Conservation (phyloP, 805 yeast genomes). For the Wickerhamiella brachini region DNA sequence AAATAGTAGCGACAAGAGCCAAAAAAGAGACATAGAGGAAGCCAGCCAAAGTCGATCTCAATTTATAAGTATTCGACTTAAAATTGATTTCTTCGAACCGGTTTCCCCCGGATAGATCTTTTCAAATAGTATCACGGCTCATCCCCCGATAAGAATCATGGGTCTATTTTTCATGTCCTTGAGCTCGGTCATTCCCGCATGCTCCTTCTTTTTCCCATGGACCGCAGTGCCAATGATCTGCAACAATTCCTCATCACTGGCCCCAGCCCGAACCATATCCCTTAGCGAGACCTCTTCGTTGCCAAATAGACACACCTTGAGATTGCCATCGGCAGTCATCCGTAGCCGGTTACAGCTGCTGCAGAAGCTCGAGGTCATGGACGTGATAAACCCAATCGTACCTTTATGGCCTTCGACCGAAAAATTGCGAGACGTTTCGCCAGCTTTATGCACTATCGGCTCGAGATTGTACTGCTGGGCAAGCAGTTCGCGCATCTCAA, state of each 20-base stretch:
- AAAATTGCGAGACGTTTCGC: conserved; percentile 40
- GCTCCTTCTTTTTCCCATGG: conserved; percentile 34
- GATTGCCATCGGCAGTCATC: conserved; percentile 39
- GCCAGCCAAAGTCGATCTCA: too few species aligned
- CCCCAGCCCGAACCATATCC: conserved; percentile 30
- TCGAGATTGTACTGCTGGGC: conserved; percentile 22
- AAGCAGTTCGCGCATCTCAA: conserved; percentile 30
- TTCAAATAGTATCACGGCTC: conserved; percentile 10
- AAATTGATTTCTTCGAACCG: too few species aligned
- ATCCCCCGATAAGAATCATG: conserved; percentile 46
- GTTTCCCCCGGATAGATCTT: too few species aligned
- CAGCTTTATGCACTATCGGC: conserved; percentile 20
- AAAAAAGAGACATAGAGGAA: too few species aligned
- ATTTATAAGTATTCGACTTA: too few species aligned
- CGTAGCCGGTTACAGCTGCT: conserved; percentile 38
- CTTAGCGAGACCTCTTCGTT: conserved; percentile 36
- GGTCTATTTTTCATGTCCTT: conserved; percentile 37
- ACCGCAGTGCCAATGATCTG: conserved; percentile 34
- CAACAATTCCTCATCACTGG: conserved; percentile 27
- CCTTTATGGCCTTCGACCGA: conserved; percentile 33
- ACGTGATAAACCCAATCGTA: conserved; percentile 37
- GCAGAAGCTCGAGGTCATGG: conserved; percentile 43
- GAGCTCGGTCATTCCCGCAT: conserved; percentile 37
- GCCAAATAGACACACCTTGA: conserved; percentile 42
- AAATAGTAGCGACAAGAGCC: neutral